phyloP scores from a whole-genome alignment of 2,329 filamentous ascomycete genomes.

The Cladophialophora carrionii region DNA sequence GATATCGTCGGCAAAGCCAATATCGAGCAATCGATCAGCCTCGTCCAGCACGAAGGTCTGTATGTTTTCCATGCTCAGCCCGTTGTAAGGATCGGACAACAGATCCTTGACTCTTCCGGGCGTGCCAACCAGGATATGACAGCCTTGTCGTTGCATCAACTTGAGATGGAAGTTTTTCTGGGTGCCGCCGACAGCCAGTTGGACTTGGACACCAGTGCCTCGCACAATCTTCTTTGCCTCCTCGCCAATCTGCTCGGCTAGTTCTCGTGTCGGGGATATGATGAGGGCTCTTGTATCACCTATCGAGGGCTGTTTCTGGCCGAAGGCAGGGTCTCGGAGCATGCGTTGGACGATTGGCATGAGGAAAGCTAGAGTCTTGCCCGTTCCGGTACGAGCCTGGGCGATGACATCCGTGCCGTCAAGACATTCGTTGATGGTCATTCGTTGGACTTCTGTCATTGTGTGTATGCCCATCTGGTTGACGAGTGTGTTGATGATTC shows the following conservation, averaged over 20 bases:
- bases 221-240: conserved; percentile 58
- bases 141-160: conserved; percentile 64
- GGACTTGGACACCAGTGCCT: conserved; percentile 69
- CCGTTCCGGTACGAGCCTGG: conserved; percentile 57
- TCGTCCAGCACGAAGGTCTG: conserved; percentile 60
- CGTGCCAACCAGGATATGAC: conserved; percentile 53
- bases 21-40: conserved; percentile 68
- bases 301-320: conserved; percentile 40
- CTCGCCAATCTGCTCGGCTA: conserved; percentile 56
- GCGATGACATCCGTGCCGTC: conserved; percentile 74
- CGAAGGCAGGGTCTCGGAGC: conserved; percentile 41
- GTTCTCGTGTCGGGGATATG: conserved; percentile 54
- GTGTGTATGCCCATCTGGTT: conserved; percentile 72
- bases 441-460: conserved; percentile 91
- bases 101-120: conserved; percentile 55
- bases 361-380: conserved; percentile 56
- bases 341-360: conserved; percentile 54
- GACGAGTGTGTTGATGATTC: conserved; percentile 70
- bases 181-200: conserved; percentile 89
- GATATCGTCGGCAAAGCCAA: conserved; percentile 60
- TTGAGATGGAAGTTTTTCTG: conserved; percentile 70
- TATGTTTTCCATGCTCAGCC: conserved; percentile 52
- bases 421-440: conserved; percentile 79
- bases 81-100: conserved; percentile 48
- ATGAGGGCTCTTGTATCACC: conserved; percentile 35